A percentile compares a stretch with the other conserved stretches of the same genome.
Conservation (phyloP, 768 basidiomycete genomes). For the Boletus vinaceobasis region DNA sequence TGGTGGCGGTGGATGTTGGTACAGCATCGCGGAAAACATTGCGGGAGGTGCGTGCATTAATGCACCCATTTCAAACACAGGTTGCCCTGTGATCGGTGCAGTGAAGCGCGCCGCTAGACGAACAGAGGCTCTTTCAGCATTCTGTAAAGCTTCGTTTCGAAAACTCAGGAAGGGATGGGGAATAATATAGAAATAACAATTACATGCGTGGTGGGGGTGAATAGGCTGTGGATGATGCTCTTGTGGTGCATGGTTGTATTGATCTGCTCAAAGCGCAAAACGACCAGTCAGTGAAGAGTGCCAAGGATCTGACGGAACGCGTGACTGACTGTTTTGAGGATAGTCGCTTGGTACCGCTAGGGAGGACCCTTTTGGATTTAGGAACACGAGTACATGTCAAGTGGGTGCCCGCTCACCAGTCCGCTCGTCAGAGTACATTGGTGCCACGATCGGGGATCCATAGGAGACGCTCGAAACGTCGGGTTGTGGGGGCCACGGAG, state of each 20-base stretch:
- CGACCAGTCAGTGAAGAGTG: slow-evolving; percentile 15
- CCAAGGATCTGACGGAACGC: slow-evolving; percentile 4
- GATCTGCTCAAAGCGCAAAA: slow-evolving; percentile 20
- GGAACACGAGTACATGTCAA: slow-evolving; percentile 8
- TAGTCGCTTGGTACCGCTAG: slow-evolving; percentile 45
- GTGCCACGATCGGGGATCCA: slow-evolving; percentile 40
- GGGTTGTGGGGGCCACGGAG: slow-evolving; percentile 33
- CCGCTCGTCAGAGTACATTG: slow-evolving; percentile 57
- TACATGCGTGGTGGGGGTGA: slow-evolving; percentile 32
- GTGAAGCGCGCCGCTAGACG: slow-evolving; percentile 54
- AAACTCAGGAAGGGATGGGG: slow-evolving; percentile 21
- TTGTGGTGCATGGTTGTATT: slow-evolving; percentile 32
- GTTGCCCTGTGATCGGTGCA: slow-evolving; percentile 28
- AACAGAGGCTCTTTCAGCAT: slow-evolving; percentile 52
- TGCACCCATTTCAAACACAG: slow-evolving; percentile 34
- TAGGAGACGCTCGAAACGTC: slow-evolving; percentile 38
- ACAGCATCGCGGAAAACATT: slow-evolving; percentile 28
- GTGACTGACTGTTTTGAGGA: slow-evolving; percentile 40
- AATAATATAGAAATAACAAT: slow-evolving; percentile 23
- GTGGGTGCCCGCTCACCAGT: slow-evolving; percentile 40
- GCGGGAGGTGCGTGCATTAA: slow-evolving; percentile 29
- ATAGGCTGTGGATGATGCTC: slow-evolving; percentile 32
- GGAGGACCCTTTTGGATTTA: slow-evolving; percentile 16
- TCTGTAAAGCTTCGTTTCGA: slow-evolving; percentile 46
- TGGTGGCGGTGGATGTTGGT: slow-evolving; percentile 27